phyloP scores from a whole-genome alignment of 495 filamentous ascomycete species.

The Aspergillus wentii region DNA sequence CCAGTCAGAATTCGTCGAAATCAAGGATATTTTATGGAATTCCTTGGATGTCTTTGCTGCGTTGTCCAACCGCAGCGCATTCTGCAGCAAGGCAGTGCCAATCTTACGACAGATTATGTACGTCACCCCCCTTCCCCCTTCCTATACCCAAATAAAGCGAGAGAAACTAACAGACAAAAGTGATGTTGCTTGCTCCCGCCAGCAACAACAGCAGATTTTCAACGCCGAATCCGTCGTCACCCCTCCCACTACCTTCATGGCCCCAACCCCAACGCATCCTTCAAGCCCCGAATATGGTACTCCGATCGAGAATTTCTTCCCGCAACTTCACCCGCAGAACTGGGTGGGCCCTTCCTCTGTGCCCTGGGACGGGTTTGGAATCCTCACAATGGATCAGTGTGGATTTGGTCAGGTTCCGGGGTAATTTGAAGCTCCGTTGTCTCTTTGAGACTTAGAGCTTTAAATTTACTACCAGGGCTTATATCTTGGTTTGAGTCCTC shows the following conservation, averaged over 20 bases:
- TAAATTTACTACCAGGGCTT: too few relatives aligned
- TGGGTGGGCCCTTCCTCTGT: constrained; percentile 31
- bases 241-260: constrained; percentile 15
- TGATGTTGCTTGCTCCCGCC: constrained; percentile 19
- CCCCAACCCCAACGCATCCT: constrained; percentile 1
- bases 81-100: constrained; percentile 40
- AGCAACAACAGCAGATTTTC: constrained; percentile 12
- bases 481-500: too few relatives aligned
- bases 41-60: constrained; percentile 35
- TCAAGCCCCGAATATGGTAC: constrained; percentile 5
- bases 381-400: constrained; percentile 2
- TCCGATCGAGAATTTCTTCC: constrained; percentile 13
- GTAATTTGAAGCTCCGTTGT: too few relatives aligned
- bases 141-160: neutral
- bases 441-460: too few relatives aligned
- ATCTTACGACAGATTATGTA: constrained; percentile 35
- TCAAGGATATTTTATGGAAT: constrained; percentile 23
- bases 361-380: constrained; percentile 26
- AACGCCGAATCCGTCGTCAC: too few relatives aligned
- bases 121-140: constrained; percentile 2
- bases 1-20: constrained; percentile 28
- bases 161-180: constrained; percentile 16
- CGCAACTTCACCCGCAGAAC: constrained; percentile 31
- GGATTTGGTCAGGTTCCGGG: neutral
- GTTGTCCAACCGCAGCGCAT: constrained; percentile 32